Percentiles rank a stretch among this genome's conserved stretches.
phyloP scores from a whole-genome alignment of 2,329 filamentous ascomycete species.

The Stagonosporopsis vannaccii region DNA sequence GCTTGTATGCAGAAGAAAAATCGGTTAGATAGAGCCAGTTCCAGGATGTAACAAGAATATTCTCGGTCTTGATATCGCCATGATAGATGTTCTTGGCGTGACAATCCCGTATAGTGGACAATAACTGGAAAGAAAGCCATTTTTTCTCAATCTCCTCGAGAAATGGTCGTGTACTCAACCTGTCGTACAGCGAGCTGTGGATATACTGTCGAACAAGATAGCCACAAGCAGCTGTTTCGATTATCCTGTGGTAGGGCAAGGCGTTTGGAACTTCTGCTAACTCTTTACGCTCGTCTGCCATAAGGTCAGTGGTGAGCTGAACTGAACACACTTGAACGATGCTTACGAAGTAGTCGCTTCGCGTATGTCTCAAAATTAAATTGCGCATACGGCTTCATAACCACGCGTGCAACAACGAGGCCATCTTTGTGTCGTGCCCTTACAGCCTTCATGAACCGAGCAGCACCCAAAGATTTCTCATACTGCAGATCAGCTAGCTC shows the following conservation, averaged over 20 bases:
- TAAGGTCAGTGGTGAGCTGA: slow-evolving; percentile 26
- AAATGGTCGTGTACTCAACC: slow-evolving; percentile 92
- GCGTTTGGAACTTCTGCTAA: slow-evolving; percentile 89
- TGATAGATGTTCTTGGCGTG: slow-evolving; percentile 90
- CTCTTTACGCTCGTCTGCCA: slow-evolving; percentile 75
- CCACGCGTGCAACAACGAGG: slow-evolving; percentile 90
- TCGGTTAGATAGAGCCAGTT: slow-evolving; percentile 99
- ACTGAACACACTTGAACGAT: neutral
- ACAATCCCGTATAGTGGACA: slow-evolving; percentile 91
- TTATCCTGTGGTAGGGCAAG: slow-evolving; percentile 84
- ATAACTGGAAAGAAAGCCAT: slow-evolving; percentile 94
- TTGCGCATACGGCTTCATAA: slow-evolving; percentile 87
- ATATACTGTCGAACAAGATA: slow-evolving; percentile 95
- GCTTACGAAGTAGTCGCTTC: slow-evolving; percentile 75
- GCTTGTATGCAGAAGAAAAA: slow-evolving; percentile 95
- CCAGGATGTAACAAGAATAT: slow-evolving; percentile 96
- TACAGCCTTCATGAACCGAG: slow-evolving; percentile 96
- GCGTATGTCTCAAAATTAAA: slow-evolving; percentile 83
- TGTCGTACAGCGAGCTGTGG: slow-evolving; percentile 96
- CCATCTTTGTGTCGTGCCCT: slow-evolving; percentile 89
- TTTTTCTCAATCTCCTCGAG: slow-evolving; percentile 98
- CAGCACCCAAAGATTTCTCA: slow-evolving; percentile 89
- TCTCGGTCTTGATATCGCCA: slow-evolving; percentile 98
- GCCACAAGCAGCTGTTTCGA: slow-evolving; percentile 90
- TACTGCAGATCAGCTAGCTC: slow-evolving; percentile 91